These are phyloP conservation scores for Akanthomyces dipterigenus DNA, from an alignment of 2,329 filamentous ascomycete genomes.

Conservation along the genomic window DNA sequence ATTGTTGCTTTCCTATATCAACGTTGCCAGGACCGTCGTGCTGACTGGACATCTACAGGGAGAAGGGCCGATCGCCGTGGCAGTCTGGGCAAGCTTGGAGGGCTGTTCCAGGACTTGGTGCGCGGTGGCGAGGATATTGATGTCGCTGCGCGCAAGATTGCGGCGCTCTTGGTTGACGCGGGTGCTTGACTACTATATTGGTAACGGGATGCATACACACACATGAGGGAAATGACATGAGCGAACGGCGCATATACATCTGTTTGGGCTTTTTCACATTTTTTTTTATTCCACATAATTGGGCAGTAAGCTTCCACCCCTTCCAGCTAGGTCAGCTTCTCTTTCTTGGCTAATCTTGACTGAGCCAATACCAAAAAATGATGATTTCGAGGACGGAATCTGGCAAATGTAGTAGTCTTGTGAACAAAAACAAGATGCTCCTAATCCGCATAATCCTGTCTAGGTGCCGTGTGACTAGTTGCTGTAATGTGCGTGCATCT, in stretches of 20 bases:
- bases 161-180: conserved; percentile 44
- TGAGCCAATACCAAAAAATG: neutral
- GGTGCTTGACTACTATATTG: neutral
- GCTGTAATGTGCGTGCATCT: neutral
- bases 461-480: neutral
- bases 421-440: neutral
- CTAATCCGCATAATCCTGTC: neutral
- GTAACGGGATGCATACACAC: neutral
- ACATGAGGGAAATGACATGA: conserved; percentile 5
- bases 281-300: neutral
- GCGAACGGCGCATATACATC: conserved; percentile 7
- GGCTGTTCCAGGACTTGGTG: conserved; percentile 54
- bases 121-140: conserved; percentile 47
- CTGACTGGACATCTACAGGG: conserved; percentile 39
- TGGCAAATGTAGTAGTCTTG: neutral
- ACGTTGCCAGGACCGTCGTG: neutral
- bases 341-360: neutral
- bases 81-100: conserved; percentile 51
- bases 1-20: neutral
- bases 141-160: conserved; percentile 50
- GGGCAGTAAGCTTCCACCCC: neutral
- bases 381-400: neutral
- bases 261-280: conserved; percentile 17
- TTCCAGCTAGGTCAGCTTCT: neutral
- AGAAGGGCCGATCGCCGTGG: conserved; percentile 49